Base-by-base conservation (phyloP, 2,329 filamentous ascomycete genomes). In the Dactylellina sp. region DNA sequence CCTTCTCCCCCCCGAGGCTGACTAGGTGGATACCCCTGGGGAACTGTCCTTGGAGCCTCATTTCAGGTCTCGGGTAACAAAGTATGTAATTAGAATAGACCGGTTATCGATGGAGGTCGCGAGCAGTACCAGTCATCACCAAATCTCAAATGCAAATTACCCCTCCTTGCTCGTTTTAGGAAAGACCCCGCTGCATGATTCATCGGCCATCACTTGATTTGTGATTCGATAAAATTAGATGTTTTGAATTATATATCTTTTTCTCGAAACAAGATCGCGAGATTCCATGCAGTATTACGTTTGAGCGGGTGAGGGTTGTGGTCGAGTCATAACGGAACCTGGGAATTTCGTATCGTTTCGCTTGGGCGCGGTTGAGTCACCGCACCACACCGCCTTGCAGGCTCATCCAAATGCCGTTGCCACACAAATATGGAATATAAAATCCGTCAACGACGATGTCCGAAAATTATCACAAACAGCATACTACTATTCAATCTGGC, bases 361-460 rank as follows among this genome's bases (percentile, higher is more conserved):
- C n/a, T 12, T 28, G 22, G n/a, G 22, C n/a, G n/a, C n/a, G 20
- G 40, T 61, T 61, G 40, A 49, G 40, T 61, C 37, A 57, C 53
- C 11, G 2, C 9, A 24, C 22, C 39, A 20, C 11, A 20, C 35
- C 18, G 53, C 53, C 53, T 57, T 28, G 37, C 28, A 7, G 20
- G 22, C 24, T 32, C 22, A 9, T 16, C 2, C 6, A 16, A 12
- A 12, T n/a, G n/a, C 9, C 11, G 4, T n/a, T 16, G 42, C 42
- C 42, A 46, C 42, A 20, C 42, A 18, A 20, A 46, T n/a, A 46
- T 12, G 50, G 32, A n/a, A 28, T 59, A 59, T 59, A 59, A 59
- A 59, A 44, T 24, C n/a, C 7, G 3, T 40, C 35, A 40, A 9
- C 7, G 4, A 12, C 50, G 12, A 37, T 40, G 35, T 32, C 50